These are phyloP conservation scores for Botrytis cinerea DNA, from an alignment of 2,329 filamentous ascomycete genomes.

Conservation along the genomic window DNA sequence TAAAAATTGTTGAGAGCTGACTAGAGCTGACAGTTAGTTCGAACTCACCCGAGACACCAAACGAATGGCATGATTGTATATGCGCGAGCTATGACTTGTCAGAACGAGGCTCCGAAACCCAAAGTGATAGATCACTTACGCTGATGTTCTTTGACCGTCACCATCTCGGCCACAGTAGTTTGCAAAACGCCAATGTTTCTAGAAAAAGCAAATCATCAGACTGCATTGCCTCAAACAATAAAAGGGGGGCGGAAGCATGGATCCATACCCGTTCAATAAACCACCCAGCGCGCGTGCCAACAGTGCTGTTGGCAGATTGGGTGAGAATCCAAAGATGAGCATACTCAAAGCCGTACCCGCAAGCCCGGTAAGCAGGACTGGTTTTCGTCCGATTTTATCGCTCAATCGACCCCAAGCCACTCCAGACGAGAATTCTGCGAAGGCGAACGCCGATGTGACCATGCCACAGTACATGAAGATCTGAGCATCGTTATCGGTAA, in stretches of 20 bases:
- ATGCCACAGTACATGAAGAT: conserved; percentile 93
- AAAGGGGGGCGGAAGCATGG: conserved; percentile 11
- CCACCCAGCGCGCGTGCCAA: conserved; percentile 87
- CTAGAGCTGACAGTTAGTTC: conserved; percentile 20
- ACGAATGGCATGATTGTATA: conserved; percentile 98
- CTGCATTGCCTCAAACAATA: conserved; percentile 11
- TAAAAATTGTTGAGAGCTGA: conserved; percentile 21
- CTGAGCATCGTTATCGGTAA: conserved; percentile 74
- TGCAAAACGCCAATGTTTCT: conserved; percentile 94
- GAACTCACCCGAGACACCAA: conserved; percentile 83
- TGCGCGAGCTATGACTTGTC: conserved; percentile 66
- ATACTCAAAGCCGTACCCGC: conserved; percentile 91
- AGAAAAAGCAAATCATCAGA: conserved; percentile 32
- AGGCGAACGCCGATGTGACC: conserved; percentile 94
- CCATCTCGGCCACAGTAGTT: conserved; percentile 91
- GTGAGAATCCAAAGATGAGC: conserved; percentile 86
- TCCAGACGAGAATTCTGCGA: conserved; percentile 91
- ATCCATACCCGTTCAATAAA: conserved; percentile 80
- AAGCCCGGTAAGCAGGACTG: conserved; percentile 85
- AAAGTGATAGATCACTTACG: conserved; percentile 54
- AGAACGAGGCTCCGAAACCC: conserved; percentile 40
- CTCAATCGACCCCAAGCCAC: conserved; percentile 92
- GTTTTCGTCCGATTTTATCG: conserved; percentile 89
- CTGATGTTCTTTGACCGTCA: conserved; percentile 91
- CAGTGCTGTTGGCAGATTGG: conserved; percentile 78